A percentile compares a stretch with the other conserved stretches of the same genome.
phyloP scores from a whole-genome alignment of 2,329 filamentous ascomycete genomes.

The Pestalotiopsis sp. region DNA sequence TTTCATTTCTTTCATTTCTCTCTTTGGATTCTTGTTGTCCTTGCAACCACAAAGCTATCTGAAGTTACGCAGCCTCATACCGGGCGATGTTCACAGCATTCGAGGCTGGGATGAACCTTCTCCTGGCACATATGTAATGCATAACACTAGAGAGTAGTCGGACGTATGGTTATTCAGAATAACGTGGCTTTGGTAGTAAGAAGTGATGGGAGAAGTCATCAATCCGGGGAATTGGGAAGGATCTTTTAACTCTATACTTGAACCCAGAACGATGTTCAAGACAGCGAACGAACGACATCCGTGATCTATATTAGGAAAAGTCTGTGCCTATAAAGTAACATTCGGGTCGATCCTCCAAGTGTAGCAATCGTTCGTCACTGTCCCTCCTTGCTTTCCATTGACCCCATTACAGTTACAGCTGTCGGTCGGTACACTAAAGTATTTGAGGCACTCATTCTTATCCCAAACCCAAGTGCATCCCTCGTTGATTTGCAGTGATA shows the following conservation, averaged over 20 bases:
- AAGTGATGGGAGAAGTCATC: too few species aligned
- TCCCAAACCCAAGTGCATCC: not conserved
- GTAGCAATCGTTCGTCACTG: constrained; percentile 22
- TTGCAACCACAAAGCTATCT: not conserved
- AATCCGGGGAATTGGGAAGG: too few species aligned
- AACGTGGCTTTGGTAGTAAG: too few species aligned
- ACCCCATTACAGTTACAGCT: constrained; percentile 25
- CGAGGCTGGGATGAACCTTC: not conserved
- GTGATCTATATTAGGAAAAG: too few species aligned
- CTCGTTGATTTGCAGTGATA: not conserved
- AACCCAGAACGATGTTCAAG: too few species aligned
- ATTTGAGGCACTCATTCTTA: constrained; percentile 20
- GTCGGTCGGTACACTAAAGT: constrained; percentile 27
- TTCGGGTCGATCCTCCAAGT: constrained; percentile 4
- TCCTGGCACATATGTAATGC: too few species aligned
- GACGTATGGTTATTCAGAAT: too few species aligned
- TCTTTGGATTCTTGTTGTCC: too few species aligned
- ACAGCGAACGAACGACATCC: too few species aligned
- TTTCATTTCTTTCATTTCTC: too few species aligned
- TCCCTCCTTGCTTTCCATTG: constrained; percentile 27
- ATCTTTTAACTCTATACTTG: too few species aligned
- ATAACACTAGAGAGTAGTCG: too few species aligned
- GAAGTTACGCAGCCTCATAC: not conserved
- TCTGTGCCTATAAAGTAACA: not conserved
- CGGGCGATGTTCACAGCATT: not conserved